Conservation (phyloP, 257 asterid genomes). For the Gynochthodes officinalis region DNA sequence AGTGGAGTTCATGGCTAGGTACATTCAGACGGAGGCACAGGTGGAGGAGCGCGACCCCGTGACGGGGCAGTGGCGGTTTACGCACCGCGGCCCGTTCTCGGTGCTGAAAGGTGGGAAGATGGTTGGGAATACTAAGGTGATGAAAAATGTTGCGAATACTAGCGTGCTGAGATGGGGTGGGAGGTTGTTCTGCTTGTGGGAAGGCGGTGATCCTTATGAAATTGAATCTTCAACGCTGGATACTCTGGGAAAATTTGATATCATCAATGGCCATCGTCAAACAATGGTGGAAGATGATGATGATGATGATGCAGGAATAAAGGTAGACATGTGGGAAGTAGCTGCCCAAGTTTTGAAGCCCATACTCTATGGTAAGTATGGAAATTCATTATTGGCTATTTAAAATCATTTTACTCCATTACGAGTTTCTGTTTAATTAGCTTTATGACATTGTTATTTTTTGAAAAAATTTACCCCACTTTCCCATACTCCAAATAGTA, state of each 20-base stretch:
- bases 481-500: too few species aligned
- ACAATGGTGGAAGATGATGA: slow-evolving; percentile 11
- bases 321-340: slow-evolving; percentile 43
- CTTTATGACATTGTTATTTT: too few species aligned
- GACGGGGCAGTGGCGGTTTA: slow-evolving; percentile 88
- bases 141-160: slow-evolving; percentile 98
- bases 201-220: slow-evolving; percentile 96
- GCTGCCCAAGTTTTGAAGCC: slow-evolving; percentile 86
- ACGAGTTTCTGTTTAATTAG: neutral
- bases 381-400: neutral
- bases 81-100: slow-evolving; percentile 97
- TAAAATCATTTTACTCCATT: neutral
- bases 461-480: too few species aligned
- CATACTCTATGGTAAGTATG: slow-evolving; percentile 57
- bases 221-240: slow-evolving; percentile 46
- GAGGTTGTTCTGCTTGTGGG: slow-evolving; percentile 85
- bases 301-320: neutral
- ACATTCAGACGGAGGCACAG: slow-evolving; percentile 93
- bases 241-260: slow-evolving; percentile 57
- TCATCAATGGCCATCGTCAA: slow-evolving; percentile 28
- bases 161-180: slow-evolving; percentile 89
- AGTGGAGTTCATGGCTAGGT: slow-evolving; percentile 82
- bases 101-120: slow-evolving; percentile 79
- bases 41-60: slow-evolving; percentile 76
- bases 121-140: slow-evolving; percentile 92